Conservation (phyloP, 192 early-diverging fungal genomes). For the Thoreauomyces humboldtii region DNA sequence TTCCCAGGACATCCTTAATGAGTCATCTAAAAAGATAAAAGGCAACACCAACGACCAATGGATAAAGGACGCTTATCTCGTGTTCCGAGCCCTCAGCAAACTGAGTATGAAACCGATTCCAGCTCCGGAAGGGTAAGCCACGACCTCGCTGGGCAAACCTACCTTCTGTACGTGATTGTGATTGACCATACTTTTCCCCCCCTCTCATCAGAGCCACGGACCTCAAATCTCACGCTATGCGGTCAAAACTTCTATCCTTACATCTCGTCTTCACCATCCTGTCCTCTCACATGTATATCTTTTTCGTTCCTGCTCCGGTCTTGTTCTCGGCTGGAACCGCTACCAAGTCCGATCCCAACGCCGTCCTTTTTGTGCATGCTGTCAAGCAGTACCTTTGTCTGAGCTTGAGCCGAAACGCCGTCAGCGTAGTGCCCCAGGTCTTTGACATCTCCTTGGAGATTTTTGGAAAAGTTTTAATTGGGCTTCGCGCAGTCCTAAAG, state of each 20-base stretch:
- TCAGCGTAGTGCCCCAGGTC: slow-evolving; percentile 71
- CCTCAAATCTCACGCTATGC: slow-evolving; percentile 74
- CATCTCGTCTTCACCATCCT: slow-evolving; percentile 75
- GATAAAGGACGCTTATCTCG: slow-evolving; percentile 74
- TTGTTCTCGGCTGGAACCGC: slow-evolving; percentile 38
- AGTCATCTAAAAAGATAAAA: slow-evolving; percentile 16
- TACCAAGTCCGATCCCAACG: slow-evolving; percentile 30
- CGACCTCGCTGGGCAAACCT: no score
- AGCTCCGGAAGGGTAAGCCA: slow-evolving; percentile 51
- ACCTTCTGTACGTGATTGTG: no score
- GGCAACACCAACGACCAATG: slow-evolving; percentile 27
- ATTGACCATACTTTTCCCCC: no score
- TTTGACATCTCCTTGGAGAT: slow-evolving; percentile 82
- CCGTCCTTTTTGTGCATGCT: slow-evolving; percentile 73
- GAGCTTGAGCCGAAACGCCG: slow-evolving; percentile 77
- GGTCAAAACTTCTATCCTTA: slow-evolving; percentile 81
- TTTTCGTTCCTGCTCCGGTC: slow-evolving; percentile 55
- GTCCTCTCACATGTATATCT: slow-evolving; percentile 70
- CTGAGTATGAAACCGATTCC: slow-evolving; percentile 81
- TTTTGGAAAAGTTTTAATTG: slow-evolving; percentile 72
- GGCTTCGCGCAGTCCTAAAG: slow-evolving; percentile 70
- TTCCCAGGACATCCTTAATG: slow-evolving; percentile 29
- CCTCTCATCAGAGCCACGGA: slow-evolving; percentile 58
- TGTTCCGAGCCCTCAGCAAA: slow-evolving; percentile 85
- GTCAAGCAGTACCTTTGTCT: slow-evolving; percentile 86